Conservation (phyloP, 371 early-diverging fungal species). For the Phascolomyces articulosus region DNA sequence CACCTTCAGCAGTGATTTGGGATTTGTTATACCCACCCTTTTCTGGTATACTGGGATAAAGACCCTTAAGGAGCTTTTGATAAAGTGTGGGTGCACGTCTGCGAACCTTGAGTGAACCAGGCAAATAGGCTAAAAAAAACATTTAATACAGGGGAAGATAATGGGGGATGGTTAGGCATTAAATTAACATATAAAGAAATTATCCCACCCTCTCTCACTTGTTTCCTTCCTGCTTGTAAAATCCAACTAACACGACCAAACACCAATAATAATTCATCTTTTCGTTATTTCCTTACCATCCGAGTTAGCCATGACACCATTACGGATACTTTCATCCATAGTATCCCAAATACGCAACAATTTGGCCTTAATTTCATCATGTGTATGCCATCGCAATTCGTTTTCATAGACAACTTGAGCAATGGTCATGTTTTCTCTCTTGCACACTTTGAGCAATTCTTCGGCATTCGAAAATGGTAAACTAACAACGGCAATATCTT, state of each 20-base stretch:
- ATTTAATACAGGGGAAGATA: no score
- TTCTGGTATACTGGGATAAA: constrained; percentile 55
- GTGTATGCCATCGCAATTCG: constrained; percentile 88
- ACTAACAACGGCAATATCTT: constrained; percentile 80
- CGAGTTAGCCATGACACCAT: constrained; percentile 60
- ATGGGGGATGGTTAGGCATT: no score
- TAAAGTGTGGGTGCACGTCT: constrained; percentile 91
- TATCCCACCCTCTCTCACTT: no score
- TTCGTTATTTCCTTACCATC: constrained; percentile 20
- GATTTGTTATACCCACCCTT: constrained; percentile 27
- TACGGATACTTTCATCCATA: constrained; percentile 92
- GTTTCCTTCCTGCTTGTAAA: no score
- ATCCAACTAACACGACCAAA: no score
- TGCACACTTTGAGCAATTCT: constrained; percentile 81
- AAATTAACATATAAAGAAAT: no score
- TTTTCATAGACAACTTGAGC: constrained; percentile 96
- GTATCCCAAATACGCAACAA: constrained; percentile 88
- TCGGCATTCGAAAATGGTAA: constrained; percentile 86
- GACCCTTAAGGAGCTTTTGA: constrained; percentile 81
- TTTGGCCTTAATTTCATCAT: constrained; percentile 76
- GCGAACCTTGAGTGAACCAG: constrained; percentile 83
- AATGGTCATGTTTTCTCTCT: constrained; percentile 84
- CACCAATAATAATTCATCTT: no score
- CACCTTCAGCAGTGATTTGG: constrained; percentile 21
- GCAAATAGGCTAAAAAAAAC: constrained; percentile 54